Evolutionary conservation across 2,329 filamentous ascomycete genomes (phyloP), one percentile per base, ranked within the genome.

Genomic region (Apiospora malaysiana): DNA sequence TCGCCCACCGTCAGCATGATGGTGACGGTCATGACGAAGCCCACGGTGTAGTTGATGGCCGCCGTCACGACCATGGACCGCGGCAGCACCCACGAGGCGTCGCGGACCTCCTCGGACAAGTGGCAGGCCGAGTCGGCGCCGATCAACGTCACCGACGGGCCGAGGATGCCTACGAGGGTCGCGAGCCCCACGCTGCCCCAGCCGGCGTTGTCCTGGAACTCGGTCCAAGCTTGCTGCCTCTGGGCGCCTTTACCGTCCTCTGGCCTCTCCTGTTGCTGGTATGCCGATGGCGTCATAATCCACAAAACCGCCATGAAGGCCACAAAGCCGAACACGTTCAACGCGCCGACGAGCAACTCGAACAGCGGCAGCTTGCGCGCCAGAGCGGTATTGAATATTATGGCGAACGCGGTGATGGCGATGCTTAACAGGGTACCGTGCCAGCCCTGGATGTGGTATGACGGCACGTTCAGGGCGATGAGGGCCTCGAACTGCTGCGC

Each of bases 321-420:
- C 47, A 86, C 78, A 69, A 85, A 86, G 5, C 83, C 84, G 21
- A 81, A 72, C 6, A 84, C 74, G 73, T 87, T 85, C 12, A 85
- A 78, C 66, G 83, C 79, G 1, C 87, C 76, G 18, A 84, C 81
- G 8, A 85, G 70, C 0, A 78, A 80, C 71, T 87, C 84, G 66
- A 87, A 75, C 10, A 80, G 76, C 4, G 85, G 83, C 37, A 87
- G 76, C 23, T 77, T 75, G 8, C 74, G 74, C n/a, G 76, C 82
- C 6, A 83, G 77, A 66, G 81, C 78, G 0, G 83, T 86, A 74
- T 86, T 87, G 76, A 86, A 81, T 12, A 82, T 71, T 16, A 84
- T 79, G 18, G 81, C 82, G 32, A 85, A 74, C 5, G 80, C 71
- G 2, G 83, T 78, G 70, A 85, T 81, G 4, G 81, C 83, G 51